Conservation (phyloP, 345 rosid species). For the Rhizophora apiculata region DNA sequence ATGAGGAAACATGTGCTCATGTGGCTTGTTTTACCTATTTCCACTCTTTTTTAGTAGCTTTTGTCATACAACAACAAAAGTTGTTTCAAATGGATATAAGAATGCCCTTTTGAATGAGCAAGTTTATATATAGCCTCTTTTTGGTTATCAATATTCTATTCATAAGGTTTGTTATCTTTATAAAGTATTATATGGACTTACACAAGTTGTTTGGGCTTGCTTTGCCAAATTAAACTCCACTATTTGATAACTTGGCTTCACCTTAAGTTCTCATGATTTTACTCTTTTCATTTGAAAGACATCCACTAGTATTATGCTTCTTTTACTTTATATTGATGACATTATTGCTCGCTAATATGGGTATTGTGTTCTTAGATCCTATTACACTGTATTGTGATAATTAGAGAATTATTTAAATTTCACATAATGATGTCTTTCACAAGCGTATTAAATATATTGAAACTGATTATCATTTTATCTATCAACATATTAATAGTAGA, state of each 20-base stretch:
- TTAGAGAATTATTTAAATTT: background rate
- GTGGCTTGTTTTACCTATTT: background rate
- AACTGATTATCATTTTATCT: background rate
- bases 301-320: background rate
- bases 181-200: background rate
- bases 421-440: too few species aligned
- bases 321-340: background rate
- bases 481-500: background rate
- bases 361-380: background rate
- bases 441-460: background rate
- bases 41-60: background rate
- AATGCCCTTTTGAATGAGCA: background rate
- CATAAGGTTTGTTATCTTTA: background rate
- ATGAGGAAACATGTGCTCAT: background rate
- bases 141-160: too few species aligned
- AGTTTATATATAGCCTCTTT: background rate
- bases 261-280: background rate
- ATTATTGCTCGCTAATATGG: background rate
- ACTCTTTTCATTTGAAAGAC: background rate
- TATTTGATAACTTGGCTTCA: background rate
- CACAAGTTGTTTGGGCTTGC: background rate
- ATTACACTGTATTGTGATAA: background rate
- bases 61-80: background rate
- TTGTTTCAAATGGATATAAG: background rate
- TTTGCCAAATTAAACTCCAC: background rate